These are phyloP conservation scores for Chamaecyparis obtusa DNA, from an alignment of 75 land plant genomes.

Conservation along the genomic window DNA sequence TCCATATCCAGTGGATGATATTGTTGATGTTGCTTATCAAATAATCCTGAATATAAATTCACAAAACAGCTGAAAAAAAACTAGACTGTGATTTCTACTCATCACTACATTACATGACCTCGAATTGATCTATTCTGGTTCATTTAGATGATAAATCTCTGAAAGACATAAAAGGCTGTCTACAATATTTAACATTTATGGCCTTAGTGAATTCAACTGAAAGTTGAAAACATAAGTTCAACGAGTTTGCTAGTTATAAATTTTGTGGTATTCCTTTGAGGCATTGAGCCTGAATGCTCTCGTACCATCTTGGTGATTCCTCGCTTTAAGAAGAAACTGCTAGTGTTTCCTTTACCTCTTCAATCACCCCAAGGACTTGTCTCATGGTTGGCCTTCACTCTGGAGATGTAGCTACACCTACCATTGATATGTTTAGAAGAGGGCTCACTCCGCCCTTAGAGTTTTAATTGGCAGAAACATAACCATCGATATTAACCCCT, in stretches of 20 bases:
- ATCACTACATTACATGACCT: neutral
- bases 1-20: neutral
- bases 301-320: neutral
- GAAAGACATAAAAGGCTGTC: neutral
- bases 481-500: slow-evolving; percentile 26
- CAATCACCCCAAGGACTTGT: slow-evolving; percentile 64
- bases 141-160: neutral
- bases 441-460: slow-evolving; percentile 67
- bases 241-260: neutral
- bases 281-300: slow-evolving; percentile 6
- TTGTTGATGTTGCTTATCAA: neutral
- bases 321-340: neutral
- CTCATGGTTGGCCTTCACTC: slow-evolving; percentile 69
- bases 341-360: slow-evolving; percentile 32
- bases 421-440: slow-evolving; percentile 65
- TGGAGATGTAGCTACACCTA: slow-evolving; percentile 53
- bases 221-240: neutral
- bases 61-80: neutral
- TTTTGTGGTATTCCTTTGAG: neutral
- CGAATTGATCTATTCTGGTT: neutral
- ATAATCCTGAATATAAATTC: neutral
- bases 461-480: slow-evolving; percentile 24
- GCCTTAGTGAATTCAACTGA: neutral
- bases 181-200: neutral
- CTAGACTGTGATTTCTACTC: neutral